Evolutionary conservation across 2,329 filamentous ascomycete species (phyloP), one percentile per base, ranked within the genome.

Genomic region (Colletotrichum agaves): DNA sequence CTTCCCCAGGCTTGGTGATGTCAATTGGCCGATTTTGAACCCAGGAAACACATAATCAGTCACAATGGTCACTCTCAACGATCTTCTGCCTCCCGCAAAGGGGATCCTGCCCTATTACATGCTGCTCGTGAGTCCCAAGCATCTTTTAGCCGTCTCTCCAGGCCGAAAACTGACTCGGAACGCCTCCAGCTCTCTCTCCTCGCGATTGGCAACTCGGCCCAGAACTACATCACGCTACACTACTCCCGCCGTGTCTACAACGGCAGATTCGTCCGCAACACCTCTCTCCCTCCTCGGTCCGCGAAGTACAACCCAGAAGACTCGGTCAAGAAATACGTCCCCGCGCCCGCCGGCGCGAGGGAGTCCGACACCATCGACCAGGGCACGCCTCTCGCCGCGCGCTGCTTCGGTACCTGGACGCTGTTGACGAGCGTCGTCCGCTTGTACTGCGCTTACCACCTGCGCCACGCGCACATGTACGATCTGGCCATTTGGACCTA

Each of bases 231-330:
- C 39, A 97, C 93, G 17, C 85, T 94, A 3, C 85, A 90, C 78
- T 97, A 93, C 81, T 94, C 94, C 7, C 89, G 90, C n/a, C 91
- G 93, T 78, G 88, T 98, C 75, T 99, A 98, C 84, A 88, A 91
- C 73, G 89, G 89, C 69, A 81, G 81, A 70, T 89, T 88, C 73
- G 79, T 89, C 19, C 78, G 81, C 60, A 88, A 87, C 81, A 67
- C 78, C 43, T 75, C 78, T 35, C 78, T 87, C 11, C 78, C 78
- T 10, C 74, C 80, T 53, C 79, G 75, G 63, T 78, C 81, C 59
- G 74, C 76, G 50, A 76, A 73, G 41, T 82, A 78, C 77, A 80
- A 87, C 74, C 83, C 84, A 12, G 85, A 87, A 21, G 85, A 88
- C 74, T 81, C 83, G 71, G 78, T 82, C 31, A 77, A 84, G 72